Conservation (phyloP, 805 yeast species). For the Suhomyces faveliae region DNA sequence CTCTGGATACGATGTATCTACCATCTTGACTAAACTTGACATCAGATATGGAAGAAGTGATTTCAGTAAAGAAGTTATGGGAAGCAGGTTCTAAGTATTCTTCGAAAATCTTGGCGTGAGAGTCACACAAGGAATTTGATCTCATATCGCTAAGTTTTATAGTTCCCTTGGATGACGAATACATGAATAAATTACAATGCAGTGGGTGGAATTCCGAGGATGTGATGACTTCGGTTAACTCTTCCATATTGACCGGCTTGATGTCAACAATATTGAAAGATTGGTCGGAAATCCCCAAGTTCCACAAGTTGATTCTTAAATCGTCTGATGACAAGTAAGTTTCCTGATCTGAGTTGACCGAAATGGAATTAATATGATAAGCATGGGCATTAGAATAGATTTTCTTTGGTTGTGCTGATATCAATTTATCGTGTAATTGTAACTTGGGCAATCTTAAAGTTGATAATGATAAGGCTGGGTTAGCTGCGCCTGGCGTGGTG, state of each 20-base stretch:
- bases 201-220: slow-evolving; percentile 94
- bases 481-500: slow-evolving; percentile 20
- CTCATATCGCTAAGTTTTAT: slow-evolving; percentile 97
- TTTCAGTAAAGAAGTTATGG: slow-evolving; percentile 96
- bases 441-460: slow-evolving; percentile 78
- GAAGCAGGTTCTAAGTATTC: slow-evolving; percentile 90
- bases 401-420: slow-evolving; percentile 90
- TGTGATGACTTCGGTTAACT: slow-evolving; percentile 95
- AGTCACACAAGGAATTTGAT: slow-evolving; percentile 88
- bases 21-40: slow-evolving; percentile 92
- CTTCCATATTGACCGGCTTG: slow-evolving; percentile 98
- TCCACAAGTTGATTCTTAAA: slow-evolving; percentile 93
- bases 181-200: slow-evolving; percentile 91
- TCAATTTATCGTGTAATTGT: slow-evolving; percentile 91
- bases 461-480: slow-evolving; percentile 23
- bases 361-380: slow-evolving; percentile 93
- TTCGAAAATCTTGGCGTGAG: slow-evolving; percentile 82
- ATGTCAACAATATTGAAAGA: slow-evolving; percentile 96
- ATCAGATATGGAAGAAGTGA: slow-evolving; percentile 90
- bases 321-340: slow-evolving; percentile 93
- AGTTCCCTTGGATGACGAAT: slow-evolving; percentile 92
- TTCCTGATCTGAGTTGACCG: slow-evolving; percentile 93
- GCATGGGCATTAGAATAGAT: slow-evolving; percentile 96
- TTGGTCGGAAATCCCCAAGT: slow-evolving; percentile 89
- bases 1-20: slow-evolving; percentile 92